Percentiles rank a stretch among this genome's conserved stretches.
These are phyloP conservation scores for Trichoderma aggressivum DNA, from an alignment of 2,329 filamentous ascomycete species.

Conservation along the genomic window DNA sequence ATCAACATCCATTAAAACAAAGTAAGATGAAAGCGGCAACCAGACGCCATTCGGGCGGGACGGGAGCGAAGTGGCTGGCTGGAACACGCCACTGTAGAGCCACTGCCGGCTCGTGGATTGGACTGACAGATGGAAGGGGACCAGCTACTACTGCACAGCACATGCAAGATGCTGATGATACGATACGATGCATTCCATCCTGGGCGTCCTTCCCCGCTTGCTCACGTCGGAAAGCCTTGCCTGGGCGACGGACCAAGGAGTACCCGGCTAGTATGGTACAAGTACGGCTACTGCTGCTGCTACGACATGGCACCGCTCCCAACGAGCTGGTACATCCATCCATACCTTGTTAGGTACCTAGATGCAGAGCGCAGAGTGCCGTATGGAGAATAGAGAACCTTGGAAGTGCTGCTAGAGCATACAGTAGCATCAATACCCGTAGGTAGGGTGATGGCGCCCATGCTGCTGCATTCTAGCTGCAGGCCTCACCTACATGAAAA, in stretches of 20 bases:
- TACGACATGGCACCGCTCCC: not conserved
- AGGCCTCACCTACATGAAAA: conserved; percentile 12
- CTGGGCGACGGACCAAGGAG: not conserved
- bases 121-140: not conserved
- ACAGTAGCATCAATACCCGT: not conserved
- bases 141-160: conserved; percentile 13
- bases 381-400: not conserved
- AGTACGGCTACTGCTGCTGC: not conserved
- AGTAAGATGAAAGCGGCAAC: not conserved
- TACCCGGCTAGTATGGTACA: not conserved
- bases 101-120: conserved; percentile 2
- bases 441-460: not conserved
- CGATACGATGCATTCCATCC: conserved; percentile 16
- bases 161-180: conserved; percentile 10
- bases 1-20: not conserved
- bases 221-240: conserved; percentile 2
- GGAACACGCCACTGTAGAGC: conserved; percentile 14
- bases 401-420: not conserved
- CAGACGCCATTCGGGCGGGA: not conserved
- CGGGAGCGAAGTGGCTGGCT: conserved; percentile 8
- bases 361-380: not conserved
- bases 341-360: not conserved
- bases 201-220: not conserved
- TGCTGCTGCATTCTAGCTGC: conserved; percentile 14
- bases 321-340: not conserved